Percentiles rank a stretch among this genome's conserved stretches.
Conservation (phyloP, 306 rosid species). For the Vigna reflexopilosa region DNA sequence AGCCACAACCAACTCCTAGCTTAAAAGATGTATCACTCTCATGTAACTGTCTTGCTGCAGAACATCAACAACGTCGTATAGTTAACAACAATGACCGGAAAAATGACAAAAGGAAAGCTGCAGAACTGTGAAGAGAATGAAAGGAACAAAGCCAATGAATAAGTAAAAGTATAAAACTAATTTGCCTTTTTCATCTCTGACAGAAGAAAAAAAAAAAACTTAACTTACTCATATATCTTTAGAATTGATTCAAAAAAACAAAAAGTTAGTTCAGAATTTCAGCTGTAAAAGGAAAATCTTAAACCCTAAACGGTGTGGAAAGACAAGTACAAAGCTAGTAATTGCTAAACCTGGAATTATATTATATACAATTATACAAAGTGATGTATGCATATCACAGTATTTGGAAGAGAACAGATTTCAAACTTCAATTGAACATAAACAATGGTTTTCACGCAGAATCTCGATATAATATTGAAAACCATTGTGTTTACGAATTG, state of each 20-base stretch:
- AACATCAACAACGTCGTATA: background rate
- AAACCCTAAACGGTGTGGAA: background rate
- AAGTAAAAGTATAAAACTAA: background rate
- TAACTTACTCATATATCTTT: background rate
- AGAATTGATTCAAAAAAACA: background rate
- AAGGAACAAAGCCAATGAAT: constrained; percentile 16
- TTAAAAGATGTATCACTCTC: constrained; percentile 67
- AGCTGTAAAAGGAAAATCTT: background rate
- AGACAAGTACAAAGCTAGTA: background rate
- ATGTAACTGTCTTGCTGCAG: constrained; percentile 63
- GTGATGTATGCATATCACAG: background rate
- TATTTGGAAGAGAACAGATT: constrained; percentile 5
- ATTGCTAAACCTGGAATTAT: constrained; percentile 5
- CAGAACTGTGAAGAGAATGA: background rate
- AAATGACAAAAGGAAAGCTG: background rate
- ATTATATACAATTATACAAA: background rate
- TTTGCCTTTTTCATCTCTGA: background rate
- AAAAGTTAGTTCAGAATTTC: background rate
- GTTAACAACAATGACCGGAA: background rate
- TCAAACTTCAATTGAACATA: constrained; percentile 20
- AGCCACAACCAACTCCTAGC: constrained; percentile 82
- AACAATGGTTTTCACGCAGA: background rate
- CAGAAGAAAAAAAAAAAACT: background rate
- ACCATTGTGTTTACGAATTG: too few species aligned
- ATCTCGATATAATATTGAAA: background rate